phyloP scores from a whole-genome alignment of 2,329 filamentous ascomycete species.

The Alternaria sp. region DNA sequence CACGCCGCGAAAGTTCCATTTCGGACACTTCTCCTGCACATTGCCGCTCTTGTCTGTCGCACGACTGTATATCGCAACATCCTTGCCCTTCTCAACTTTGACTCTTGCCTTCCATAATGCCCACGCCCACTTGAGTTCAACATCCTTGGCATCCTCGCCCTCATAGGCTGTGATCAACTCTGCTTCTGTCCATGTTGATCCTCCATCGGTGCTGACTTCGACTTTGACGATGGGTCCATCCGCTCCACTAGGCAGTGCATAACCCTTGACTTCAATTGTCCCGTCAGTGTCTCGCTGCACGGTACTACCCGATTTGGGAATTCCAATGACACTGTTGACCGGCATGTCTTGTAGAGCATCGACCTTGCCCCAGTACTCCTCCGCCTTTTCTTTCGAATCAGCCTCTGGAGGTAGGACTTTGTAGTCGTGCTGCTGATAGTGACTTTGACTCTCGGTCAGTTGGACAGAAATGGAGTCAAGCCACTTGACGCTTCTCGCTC shows the following conservation, averaged over 20 bases:
- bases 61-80: constrained; percentile 58
- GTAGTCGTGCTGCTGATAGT: constrained; percentile 66
- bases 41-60: constrained; percentile 63
- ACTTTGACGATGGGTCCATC: constrained; percentile 61
- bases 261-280: constrained; percentile 59
- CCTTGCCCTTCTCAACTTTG: constrained; percentile 50
- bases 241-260: constrained; percentile 62
- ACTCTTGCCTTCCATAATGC: constrained; percentile 60
- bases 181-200: constrained; percentile 59
- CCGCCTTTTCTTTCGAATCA: constrained; percentile 56
- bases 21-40: constrained; percentile 54
- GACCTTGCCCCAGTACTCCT: constrained; percentile 59
- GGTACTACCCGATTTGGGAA: constrained; percentile 55
- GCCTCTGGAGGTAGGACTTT: constrained; percentile 64
- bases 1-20: constrained; percentile 67
- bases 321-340: constrained; percentile 62
- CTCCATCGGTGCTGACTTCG: constrained; percentile 60
- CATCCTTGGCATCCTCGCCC: constrained; percentile 18
- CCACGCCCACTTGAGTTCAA: constrained; percentile 62
- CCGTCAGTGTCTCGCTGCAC: constrained; percentile 51
- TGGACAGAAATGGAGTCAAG: constrained; percentile 61
- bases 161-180: constrained; percentile 41
- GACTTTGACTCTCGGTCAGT: constrained; percentile 58
- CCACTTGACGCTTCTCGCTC: constrained; percentile 64
- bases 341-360: constrained; percentile 63